phyloP scores from a whole-genome alignment of 202 grass and related monocot genomes.

The Hordeum pubiflorum region DNA sequence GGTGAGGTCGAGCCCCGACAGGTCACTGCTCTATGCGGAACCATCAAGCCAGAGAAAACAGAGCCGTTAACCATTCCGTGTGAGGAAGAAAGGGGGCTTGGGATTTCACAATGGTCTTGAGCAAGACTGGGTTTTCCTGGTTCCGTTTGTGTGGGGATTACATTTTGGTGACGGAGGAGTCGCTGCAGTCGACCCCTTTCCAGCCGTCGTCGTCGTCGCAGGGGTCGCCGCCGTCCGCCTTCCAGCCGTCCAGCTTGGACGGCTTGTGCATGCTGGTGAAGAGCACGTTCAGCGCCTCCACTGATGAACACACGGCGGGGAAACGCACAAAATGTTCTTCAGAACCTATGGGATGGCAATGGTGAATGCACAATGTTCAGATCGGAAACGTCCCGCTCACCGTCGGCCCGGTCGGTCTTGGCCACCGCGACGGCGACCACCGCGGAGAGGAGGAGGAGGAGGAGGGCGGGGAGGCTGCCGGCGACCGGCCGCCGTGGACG shows the following conservation, averaged over 20 bases:
- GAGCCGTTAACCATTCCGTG: not conserved
- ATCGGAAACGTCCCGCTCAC: not conserved
- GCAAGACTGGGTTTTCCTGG: not conserved
- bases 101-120: not conserved
- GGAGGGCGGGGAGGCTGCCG: not conserved
- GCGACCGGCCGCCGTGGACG: conserved; percentile 1
- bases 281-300: conserved; percentile 76
- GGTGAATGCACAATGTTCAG: no score
- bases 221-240: conserved; percentile 56
- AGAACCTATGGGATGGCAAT: not conserved
- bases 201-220: conserved; percentile 45
- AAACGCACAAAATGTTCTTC: not conserved
- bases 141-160: not conserved
- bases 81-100: no score
- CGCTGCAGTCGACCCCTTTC: conserved; percentile 70
- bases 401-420: conserved; percentile 61
- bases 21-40: conserved; percentile 45
- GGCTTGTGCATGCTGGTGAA: conserved; percentile 69
- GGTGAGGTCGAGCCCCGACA: conserved; percentile 63
- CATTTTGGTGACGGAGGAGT: conserved; percentile 74
- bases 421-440: conserved; percentile 14
- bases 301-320: conserved; percentile 3
- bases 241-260: conserved; percentile 62
- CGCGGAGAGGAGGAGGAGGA: not conserved
- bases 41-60: not conserved